A percentile compares a stretch with the other conserved stretches of the same genome.
Conservation (phyloP, 176 grass and related monocot species). For the Aegilops umbellulata region DNA sequence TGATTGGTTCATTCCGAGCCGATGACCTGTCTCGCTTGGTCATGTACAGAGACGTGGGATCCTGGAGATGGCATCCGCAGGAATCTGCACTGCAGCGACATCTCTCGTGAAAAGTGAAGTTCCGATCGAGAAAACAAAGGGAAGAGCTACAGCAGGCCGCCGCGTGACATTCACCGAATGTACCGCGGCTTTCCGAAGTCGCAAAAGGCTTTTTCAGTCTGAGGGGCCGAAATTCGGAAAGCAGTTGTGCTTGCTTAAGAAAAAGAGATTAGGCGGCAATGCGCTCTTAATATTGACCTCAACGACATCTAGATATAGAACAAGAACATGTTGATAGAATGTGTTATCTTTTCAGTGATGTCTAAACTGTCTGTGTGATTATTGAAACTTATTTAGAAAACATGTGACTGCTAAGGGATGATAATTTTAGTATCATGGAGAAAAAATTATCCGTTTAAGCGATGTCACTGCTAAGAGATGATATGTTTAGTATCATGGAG, state of each 20-base stretch:
- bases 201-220: not conserved
- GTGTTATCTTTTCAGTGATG: not conserved
- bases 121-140: not conserved
- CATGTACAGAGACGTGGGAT: not conserved
- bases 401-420: not conserved
- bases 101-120: not conserved
- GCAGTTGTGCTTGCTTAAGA: not conserved
- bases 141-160: not conserved
- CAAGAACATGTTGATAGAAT: not conserved
- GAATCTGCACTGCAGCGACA: not conserved
- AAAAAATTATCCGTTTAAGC: not conserved
- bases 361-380: not conserved
- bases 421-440: not conserved
- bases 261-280: not conserved
- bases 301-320: not conserved
- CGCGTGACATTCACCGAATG: not conserved
- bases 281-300: not conserved
- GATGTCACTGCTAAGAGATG: too few species aligned
- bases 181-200: not conserved
- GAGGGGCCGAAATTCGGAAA: not conserved
- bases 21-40: constrained; percentile 19
- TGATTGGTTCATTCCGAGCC: not conserved
- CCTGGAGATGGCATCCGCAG: not conserved
- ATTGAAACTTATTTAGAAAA: not conserved
- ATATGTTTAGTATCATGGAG: too few species aligned